Percentiles rank a stretch among this genome's conserved stretches.
phyloP scores from a whole-genome alignment of 192 early-diverging fungal species.

The Linnemannia exigua region DNA sequence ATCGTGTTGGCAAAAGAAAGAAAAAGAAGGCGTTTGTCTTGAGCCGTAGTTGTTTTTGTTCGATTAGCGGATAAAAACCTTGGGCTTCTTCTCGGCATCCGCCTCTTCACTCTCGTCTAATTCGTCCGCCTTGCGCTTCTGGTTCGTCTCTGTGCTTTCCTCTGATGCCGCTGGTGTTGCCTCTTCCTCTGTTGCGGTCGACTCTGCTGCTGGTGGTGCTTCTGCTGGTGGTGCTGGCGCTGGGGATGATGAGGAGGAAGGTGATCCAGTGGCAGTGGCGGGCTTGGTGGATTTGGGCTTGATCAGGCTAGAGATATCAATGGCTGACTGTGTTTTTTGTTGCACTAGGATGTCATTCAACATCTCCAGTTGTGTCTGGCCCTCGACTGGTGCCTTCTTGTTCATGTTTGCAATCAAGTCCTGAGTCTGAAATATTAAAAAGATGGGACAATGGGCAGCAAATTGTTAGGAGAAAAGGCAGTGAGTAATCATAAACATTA shows the following conservation, averaged over 20 bases:
- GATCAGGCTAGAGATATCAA: constrained; percentile 49
- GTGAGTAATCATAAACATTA: neutral
- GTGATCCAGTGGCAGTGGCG: constrained; percentile 2
- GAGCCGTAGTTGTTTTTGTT: neutral
- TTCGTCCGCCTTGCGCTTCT: constrained; percentile 53
- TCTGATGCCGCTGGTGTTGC: constrained; percentile 22
- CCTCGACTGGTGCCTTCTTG: constrained; percentile 48
- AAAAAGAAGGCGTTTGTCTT: neutral
- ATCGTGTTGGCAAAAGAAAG: neutral
- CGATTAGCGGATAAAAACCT: constrained; percentile 27
- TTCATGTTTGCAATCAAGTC: constrained; percentile 57
- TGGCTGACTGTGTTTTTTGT: constrained; percentile 17
- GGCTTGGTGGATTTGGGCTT: constrained; percentile 42
- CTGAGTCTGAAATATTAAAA: constrained; percentile 18
- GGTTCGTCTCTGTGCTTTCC: constrained; percentile 9
- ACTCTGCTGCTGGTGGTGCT: neutral
- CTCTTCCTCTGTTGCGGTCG: constrained; percentile 8
- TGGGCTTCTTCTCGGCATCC: constrained; percentile 37
- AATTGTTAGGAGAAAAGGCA: neutral
- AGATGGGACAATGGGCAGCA: too few relatives aligned
- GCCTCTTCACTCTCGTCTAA: constrained; percentile 7
- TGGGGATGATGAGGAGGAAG: constrained; percentile 7
- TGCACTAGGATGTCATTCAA: constrained; percentile 25
- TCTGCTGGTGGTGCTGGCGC: constrained; percentile 14
- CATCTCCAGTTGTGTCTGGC: constrained; percentile 36